Evolutionary conservation across 768 basidiomycete species (phyloP).

Genomic region (Hortiboletus campestris): DNA sequence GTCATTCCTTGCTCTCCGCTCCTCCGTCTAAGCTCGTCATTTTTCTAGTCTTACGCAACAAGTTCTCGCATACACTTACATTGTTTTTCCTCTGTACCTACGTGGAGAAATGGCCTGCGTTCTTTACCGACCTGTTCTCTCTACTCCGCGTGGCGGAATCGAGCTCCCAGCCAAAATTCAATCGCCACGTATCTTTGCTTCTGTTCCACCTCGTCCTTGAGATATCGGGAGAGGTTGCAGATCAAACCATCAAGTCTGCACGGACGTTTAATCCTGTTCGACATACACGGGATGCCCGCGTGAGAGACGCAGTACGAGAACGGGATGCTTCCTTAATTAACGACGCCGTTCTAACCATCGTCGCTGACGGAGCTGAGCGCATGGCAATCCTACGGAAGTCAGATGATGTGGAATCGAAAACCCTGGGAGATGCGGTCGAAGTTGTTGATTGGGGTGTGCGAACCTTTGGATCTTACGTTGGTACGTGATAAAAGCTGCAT

Average conservation of each 20-base stretch:
- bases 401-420: slow-evolving; percentile 42
- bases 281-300: slow-evolving; percentile 76
- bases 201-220: slow-evolving; percentile 92
- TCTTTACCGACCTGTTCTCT: slow-evolving; percentile 76
- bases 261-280: slow-evolving; percentile 67
- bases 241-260: slow-evolving; percentile 89
- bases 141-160: slow-evolving; percentile 66
- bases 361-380: slow-evolving; percentile 65
- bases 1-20: slow-evolving; percentile 33
- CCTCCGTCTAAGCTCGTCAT: slow-evolving; percentile 5
- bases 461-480: slow-evolving; percentile 91
- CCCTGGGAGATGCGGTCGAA: slow-evolving; percentile 63
- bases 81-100: slow-evolving; percentile 89
- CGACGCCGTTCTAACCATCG: slow-evolving; percentile 80
- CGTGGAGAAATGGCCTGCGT: slow-evolving; percentile 78
- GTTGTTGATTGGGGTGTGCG: slow-evolving; percentile 90
- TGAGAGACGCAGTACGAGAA: slow-evolving; percentile 88
- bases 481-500: slow-evolving; percentile 48
- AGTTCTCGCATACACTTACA: slow-evolving; percentile 88
- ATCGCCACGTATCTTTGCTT: slow-evolving; percentile 82
- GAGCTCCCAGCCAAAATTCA: slow-evolving; percentile 58
- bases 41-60: slow-evolving; percentile 81
- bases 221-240: slow-evolving; percentile 96
- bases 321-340: slow-evolving; percentile 86
- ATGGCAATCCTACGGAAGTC: slow-evolving; percentile 53